phyloP scores from a whole-genome alignment of 108 stramenopile genomes.

The Nitzschia sp. region DNA sequence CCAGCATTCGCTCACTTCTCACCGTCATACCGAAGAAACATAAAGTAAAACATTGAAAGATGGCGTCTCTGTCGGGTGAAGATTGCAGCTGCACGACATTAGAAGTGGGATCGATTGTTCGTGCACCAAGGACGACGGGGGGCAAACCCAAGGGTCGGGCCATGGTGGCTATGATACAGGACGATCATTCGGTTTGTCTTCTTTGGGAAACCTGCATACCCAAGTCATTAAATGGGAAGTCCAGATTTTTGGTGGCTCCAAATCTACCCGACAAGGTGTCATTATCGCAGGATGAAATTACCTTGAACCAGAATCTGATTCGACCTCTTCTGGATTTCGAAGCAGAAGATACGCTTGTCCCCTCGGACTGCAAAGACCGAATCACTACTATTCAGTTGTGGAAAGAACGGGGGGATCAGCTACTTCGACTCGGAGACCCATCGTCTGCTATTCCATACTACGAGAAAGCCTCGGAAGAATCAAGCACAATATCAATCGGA shows the following conservation, averaged over 20 bases:
- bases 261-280: not conserved
- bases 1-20: too few relatives aligned
- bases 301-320: not conserved
- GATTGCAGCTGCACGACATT: too few relatives aligned
- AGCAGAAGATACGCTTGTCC: not conserved
- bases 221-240: not conserved
- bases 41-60: too few relatives aligned
- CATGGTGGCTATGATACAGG: conserved; percentile 27
- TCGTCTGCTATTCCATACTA: conserved; percentile 61
- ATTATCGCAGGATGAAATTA: conserved; percentile 19
- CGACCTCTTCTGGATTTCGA: conserved; percentile 38
- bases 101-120: conserved; percentile 34
- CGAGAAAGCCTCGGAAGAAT: conserved; percentile 48
- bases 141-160: conserved; percentile 15
- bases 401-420: conserved; percentile 61
- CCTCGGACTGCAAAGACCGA: not conserved
- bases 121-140: conserved; percentile 5
- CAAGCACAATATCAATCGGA: conserved; percentile 46
- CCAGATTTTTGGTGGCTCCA: conserved; percentile 19
- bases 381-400: conserved; percentile 4
- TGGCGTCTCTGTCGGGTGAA: too few relatives aligned
- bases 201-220: conserved; percentile 31
- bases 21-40: too few relatives aligned
- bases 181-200: conserved; percentile 11
- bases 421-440: conserved; percentile 57